A percentile compares a stretch with the other conserved stretches of the same genome.
These are phyloP conservation scores for Oxytropis ochrocephala DNA, from an alignment of 306 rosid species.

Conservation along the genomic window DNA sequence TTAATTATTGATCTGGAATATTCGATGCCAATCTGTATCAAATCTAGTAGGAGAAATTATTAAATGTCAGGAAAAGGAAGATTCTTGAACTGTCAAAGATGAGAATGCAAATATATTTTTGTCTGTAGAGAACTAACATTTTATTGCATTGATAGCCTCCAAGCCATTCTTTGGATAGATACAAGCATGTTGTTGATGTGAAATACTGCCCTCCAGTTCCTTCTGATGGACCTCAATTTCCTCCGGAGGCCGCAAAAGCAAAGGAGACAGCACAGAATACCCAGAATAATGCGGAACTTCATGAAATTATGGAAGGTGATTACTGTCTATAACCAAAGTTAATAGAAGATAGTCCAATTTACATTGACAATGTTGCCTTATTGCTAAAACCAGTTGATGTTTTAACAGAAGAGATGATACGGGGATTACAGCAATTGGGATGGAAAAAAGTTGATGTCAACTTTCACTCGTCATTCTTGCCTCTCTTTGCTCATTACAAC, in stretches of 20 bases:
- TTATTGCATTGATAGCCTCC: slow-evolving; percentile 55
- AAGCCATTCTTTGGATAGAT: slow-evolving; percentile 74
- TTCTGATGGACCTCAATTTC: slow-evolving; percentile 64
- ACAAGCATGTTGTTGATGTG: slow-evolving; percentile 84
- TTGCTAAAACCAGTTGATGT: slow-evolving; percentile 11
- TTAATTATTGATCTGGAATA: not conserved
- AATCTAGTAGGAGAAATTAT: not conserved
- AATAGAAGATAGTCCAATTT: not conserved
- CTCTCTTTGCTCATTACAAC: slow-evolving; percentile 93
- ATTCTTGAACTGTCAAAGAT: not conserved
- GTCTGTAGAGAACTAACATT: slow-evolving; percentile 19
- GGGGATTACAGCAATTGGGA: slow-evolving; percentile 72
- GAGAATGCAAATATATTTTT: not conserved
- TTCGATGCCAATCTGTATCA: not conserved
- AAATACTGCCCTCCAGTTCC: slow-evolving; percentile 66
- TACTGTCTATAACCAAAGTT: not conserved
- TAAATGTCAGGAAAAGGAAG: too few relatives aligned
- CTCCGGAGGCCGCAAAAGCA: slow-evolving; percentile 70
- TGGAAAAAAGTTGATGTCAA: slow-evolving; percentile 92
- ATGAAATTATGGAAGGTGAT: slow-evolving; percentile 86
- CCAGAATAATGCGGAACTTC: slow-evolving; percentile 62
- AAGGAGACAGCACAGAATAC: slow-evolving; percentile 76
- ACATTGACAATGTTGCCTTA: not conserved
- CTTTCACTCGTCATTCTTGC: slow-evolving; percentile 82
- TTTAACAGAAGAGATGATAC: slow-evolving; percentile 81